Evolutionary conservation across 2,329 filamentous ascomycete species (phyloP).

Genomic region (Immersiporthe knoxdaviesiana): DNA sequence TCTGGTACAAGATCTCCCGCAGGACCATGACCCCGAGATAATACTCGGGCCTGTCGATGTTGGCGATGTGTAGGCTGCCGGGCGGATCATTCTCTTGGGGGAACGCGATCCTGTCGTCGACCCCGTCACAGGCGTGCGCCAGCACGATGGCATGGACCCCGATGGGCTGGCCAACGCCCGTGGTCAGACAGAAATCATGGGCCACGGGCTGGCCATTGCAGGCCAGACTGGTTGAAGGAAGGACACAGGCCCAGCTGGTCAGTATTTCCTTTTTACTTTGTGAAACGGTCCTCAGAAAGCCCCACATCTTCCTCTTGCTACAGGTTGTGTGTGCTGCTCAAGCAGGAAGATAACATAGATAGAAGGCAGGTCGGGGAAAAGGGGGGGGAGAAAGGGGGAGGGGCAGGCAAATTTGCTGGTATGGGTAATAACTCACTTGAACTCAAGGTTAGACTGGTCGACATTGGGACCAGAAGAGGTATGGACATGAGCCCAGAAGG

Average conservation of each 20-base stretch:
- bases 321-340: neutral
- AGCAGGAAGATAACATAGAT: neutral
- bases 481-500: too few species aligned
- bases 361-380: too few species aligned
- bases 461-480: too few species aligned
- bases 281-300: neutral
- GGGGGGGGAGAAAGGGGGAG: too few species aligned
- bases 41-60: neutral
- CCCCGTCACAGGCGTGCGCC: neutral
- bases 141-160: neutral
- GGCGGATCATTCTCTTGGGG: neutral
- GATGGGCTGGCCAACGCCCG: too few species aligned
- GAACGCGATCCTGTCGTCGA: neutral
- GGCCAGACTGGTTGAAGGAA: neutral
- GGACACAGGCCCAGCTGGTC: neutral
- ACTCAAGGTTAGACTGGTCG: neutral
- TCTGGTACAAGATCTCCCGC: neutral
- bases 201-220: neutral
- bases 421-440: neutral
- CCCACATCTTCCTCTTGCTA: neutral
- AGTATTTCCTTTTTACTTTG: too few species aligned
- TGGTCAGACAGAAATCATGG: neutral
- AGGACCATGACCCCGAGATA: rapidly evolving
- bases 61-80: neutral
- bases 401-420: too few species aligned